phyloP scores from a whole-genome alignment of 176 grass and related monocot genomes.

The Oryza glumipatula region DNA sequence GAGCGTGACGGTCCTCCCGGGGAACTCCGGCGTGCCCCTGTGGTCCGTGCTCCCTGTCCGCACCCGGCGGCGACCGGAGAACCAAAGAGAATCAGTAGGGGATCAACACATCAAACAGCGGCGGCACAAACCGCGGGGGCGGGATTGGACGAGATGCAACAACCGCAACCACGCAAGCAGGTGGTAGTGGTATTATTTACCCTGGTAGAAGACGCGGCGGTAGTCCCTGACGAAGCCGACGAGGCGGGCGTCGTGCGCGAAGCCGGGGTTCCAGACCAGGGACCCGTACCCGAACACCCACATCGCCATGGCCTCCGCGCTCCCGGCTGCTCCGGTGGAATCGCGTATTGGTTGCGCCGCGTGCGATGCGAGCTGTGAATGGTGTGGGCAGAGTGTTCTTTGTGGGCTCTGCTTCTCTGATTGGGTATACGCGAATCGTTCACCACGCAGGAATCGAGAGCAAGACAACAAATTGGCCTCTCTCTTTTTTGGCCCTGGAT shows the following conservation, averaged over 20 bases:
- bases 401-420: not conserved
- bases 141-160: not conserved
- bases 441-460: constrained; percentile 3
- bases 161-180: not conserved
- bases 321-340: constrained; percentile 20
- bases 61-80: not conserved
- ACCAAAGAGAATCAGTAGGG: not conserved
- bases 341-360: not conserved
- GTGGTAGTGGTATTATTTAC: constrained; percentile 8
- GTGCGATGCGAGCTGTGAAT: not conserved
- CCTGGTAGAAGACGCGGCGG: constrained; percentile 94
- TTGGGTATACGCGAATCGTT: constrained; percentile 5
- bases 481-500: not conserved
- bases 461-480: not conserved
- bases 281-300: constrained; percentile 98
- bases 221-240: constrained; percentile 82
- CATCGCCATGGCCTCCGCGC: constrained; percentile 46
- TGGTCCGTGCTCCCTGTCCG: constrained; percentile 87
- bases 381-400: no score
- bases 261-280: constrained; percentile 87
- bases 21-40: constrained; percentile 79
- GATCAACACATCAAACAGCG: not conserved
- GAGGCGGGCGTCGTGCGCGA: constrained; percentile 74
- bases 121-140: not conserved
- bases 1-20: constrained; percentile 89